phyloP scores from a whole-genome alignment of 2,329 filamentous ascomycete species.

The Ophiocordyceps australis region DNA sequence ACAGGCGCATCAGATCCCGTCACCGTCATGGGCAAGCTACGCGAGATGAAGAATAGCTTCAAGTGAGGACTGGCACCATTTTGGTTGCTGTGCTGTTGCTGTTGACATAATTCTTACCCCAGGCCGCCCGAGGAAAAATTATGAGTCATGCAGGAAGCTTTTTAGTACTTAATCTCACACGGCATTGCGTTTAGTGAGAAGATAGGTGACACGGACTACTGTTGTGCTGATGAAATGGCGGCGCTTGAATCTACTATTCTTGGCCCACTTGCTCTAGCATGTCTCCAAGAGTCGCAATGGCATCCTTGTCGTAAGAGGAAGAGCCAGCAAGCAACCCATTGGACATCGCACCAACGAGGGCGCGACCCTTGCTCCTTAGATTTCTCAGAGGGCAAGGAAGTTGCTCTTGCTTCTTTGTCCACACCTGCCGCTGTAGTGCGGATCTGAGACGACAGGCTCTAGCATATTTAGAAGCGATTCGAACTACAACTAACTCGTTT shows the following conservation, averaged over 20 bases:
- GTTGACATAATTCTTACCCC: not conserved
- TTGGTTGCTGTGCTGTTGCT: too few relatives aligned
- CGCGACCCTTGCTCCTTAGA: too few relatives aligned
- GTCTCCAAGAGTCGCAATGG: slow-evolving; percentile 15
- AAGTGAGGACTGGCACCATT: slow-evolving; percentile 25
- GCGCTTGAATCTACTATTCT: too few relatives aligned
- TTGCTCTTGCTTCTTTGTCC: slow-evolving; percentile 51
- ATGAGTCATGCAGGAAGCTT: too few relatives aligned
- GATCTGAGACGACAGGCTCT: slow-evolving; percentile 43
- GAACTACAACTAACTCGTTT: too few relatives aligned
- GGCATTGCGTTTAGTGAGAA: too few relatives aligned
- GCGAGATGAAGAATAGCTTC: slow-evolving; percentile 80
- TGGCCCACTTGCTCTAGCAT: not conserved
- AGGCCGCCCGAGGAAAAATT: slow-evolving; percentile 11
- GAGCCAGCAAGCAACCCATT: slow-evolving; percentile 11
- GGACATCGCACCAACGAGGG: slow-evolving; percentile 8
- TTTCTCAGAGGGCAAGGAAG: too few relatives aligned
- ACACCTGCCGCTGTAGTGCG: slow-evolving; percentile 42
- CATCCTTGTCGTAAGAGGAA: slow-evolving; percentile 7
- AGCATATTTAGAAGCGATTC: slow-evolving; percentile 44
- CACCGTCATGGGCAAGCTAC: slow-evolving; percentile 67
- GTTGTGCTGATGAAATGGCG: too few relatives aligned
- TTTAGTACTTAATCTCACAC: too few relatives aligned
- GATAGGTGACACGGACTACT: too few relatives aligned
- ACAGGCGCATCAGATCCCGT: slow-evolving; percentile 68